Evolutionary conservation across 768 basidiomycete genomes (phyloP).

Genomic region (Suillus decipiens): DNA sequence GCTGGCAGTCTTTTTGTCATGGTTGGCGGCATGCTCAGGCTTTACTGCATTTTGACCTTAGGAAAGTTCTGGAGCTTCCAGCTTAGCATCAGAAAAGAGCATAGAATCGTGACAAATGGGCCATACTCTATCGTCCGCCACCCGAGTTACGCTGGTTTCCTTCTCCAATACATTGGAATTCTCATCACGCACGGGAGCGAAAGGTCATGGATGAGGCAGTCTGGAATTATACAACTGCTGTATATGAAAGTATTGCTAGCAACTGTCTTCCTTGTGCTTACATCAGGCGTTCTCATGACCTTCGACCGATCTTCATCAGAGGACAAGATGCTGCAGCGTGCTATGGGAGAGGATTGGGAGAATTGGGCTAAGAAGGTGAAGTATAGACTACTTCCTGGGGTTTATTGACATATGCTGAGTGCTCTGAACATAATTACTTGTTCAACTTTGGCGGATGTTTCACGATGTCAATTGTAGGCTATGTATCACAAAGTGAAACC

Average conservation of each 20-base stretch:
- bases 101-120: conserved; percentile 29
- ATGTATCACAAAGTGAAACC: too few relatives aligned
- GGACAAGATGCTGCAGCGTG: conserved; percentile 23
- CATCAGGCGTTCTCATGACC: not conserved
- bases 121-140: conserved; percentile 33
- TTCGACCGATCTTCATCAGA: conserved; percentile 26
- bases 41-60: conserved; percentile 24
- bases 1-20: conserved; percentile 17
- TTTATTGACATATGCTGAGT: conserved; percentile 27
- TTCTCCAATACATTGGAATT: conserved; percentile 12
- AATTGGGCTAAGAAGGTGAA: conserved; percentile 30
- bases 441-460: too few relatives aligned
- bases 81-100: conserved; percentile 24
- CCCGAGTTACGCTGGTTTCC: conserved; percentile 27
- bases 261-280: not conserved
- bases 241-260: not conserved
- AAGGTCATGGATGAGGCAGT: conserved; percentile 18
- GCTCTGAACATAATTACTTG: too few relatives aligned
- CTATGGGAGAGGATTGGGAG: conserved; percentile 37
- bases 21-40: conserved; percentile 24
- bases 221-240: conserved; percentile 10
- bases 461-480: too few relatives aligned
- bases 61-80: conserved; percentile 31
- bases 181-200: conserved; percentile 6
- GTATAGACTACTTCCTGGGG: conserved; percentile 33